Evolutionary conservation across 208 protist genomes (phyloP).

Genomic region (Acanthamoeba quina): DNA sequence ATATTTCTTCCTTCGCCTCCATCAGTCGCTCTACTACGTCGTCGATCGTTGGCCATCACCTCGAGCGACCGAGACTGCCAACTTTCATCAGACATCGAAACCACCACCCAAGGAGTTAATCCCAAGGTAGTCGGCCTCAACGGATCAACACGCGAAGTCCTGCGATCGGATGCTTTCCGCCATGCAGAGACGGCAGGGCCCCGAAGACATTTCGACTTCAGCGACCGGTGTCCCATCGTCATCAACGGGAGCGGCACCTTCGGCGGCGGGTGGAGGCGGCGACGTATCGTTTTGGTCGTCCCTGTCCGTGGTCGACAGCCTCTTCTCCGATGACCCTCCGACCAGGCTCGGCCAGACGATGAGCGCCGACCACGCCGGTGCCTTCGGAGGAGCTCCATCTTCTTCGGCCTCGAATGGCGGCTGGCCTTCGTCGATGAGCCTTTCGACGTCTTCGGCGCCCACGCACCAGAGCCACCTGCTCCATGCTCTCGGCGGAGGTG

Average conservation of each 20-base stretch:
- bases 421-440: constrained; percentile 15
- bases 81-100: not conserved
- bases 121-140: not conserved
- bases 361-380: constrained; percentile 41
- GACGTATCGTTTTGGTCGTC: constrained; percentile 74
- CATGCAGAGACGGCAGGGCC: constrained; percentile 49
- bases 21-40: not conserved
- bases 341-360: constrained; percentile 45
- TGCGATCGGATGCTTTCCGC: constrained; percentile 9
- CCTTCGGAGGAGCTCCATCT: not conserved
- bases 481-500: not conserved
- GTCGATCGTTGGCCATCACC: not conserved
- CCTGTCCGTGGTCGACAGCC: constrained; percentile 71
- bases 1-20: constrained; percentile 69
- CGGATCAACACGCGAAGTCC: not conserved
- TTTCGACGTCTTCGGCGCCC: not conserved
- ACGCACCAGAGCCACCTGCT: not conserved
- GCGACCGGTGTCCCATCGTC: not conserved
- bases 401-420: not conserved
- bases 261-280: not conserved
- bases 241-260: not conserved
- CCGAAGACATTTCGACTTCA: not conserved
- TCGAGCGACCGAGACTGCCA: not conserved
- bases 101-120: not conserved
- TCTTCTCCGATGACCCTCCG: constrained; percentile 73